Evolutionary conservation across 129 eudicot genomes (phyloP).

Genomic region (Silybum marianum): DNA sequence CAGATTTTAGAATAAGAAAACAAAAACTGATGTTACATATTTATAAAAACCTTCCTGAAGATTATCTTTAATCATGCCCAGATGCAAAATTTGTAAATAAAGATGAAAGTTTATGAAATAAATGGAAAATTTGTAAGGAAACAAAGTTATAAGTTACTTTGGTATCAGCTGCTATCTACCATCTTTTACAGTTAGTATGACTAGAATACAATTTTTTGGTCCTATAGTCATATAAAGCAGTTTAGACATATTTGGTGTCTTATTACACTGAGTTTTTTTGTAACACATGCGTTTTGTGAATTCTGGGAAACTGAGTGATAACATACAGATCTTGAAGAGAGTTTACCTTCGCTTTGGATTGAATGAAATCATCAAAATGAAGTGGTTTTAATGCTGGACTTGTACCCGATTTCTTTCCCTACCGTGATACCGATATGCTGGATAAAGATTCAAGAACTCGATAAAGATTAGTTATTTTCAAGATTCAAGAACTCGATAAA

Average conservation of each 20-base stretch:
- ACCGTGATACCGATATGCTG: background rate
- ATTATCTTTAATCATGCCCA: too few relatives aligned
- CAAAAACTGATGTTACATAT: too few relatives aligned
- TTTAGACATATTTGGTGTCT: background rate
- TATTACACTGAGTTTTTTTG: background rate
- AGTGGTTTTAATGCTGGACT: conserved; percentile 64
- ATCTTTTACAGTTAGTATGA: conserved; percentile 14
- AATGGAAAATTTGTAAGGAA: background rate
- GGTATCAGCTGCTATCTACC: conserved; percentile 15
- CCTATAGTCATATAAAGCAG: too few relatives aligned
- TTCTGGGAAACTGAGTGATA: background rate
- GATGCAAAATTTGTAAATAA: background rate
- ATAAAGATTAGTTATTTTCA: too few relatives aligned
- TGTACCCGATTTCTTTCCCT: conserved; percentile 44
- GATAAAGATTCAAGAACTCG: too few relatives aligned
- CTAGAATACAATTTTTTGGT: conserved; percentile 1
- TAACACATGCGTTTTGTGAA: background rate
- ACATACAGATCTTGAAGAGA: background rate
- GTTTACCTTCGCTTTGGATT: conserved; percentile 84
- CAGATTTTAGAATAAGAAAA: too few relatives aligned
- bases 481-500: too few relatives aligned
- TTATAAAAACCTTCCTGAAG: too few relatives aligned
- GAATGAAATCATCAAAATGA: conserved; percentile 77
- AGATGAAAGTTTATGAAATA: conserved; percentile 7
- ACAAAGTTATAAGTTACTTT: background rate